Conservation (phyloP, 805 yeast species). For the Kuraishia hungarica region DNA sequence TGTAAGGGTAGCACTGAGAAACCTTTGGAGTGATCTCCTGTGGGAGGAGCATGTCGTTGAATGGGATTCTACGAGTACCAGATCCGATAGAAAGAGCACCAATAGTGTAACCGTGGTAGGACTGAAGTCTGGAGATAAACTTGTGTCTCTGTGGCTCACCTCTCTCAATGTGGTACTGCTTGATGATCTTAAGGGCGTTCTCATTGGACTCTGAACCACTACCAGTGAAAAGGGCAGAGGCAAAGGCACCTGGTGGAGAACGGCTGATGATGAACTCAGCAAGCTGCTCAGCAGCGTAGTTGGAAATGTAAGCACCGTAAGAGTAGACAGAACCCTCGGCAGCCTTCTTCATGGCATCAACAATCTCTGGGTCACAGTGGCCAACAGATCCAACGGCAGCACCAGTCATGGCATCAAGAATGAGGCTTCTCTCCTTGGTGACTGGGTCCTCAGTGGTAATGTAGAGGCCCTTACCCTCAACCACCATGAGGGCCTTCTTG, state of each 20-base stretch:
- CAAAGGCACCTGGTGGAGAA: conserved; percentile 29
- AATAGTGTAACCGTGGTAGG: conserved; percentile 42
- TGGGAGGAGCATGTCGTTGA: conserved; percentile 18
- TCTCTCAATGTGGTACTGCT: conserved; percentile 35
- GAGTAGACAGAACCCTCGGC: conserved; percentile 28
- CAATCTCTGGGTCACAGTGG: conserved; percentile 30
- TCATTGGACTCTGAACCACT: conserved; percentile 80
- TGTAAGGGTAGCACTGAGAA: conserved; percentile 24
- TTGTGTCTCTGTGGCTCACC: conserved; percentile 31
- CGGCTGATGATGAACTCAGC: conserved; percentile 33
- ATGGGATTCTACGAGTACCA: conserved; percentile 25
- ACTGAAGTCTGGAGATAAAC: conserved; percentile 32
- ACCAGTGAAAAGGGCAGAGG: conserved; percentile 42
- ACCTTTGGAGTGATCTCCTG: conserved; percentile 20
- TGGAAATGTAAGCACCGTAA: conserved; percentile 24
- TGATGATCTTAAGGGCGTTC: conserved; percentile 67
- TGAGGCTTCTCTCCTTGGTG: conserved; percentile 24
- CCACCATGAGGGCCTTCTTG: conserved; percentile 28
- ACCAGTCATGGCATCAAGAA: conserved; percentile 39
- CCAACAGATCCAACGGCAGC: conserved; percentile 47
- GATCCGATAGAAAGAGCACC: conserved; percentile 35
- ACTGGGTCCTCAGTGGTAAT: conserved; percentile 32
- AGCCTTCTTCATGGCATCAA: conserved; percentile 29
- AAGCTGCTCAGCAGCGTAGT: conserved; percentile 32
- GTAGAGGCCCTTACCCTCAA: conserved; percentile 32